phyloP scores from a whole-genome alignment of 805 yeast species.

The Clavispora asparagi region DNA sequence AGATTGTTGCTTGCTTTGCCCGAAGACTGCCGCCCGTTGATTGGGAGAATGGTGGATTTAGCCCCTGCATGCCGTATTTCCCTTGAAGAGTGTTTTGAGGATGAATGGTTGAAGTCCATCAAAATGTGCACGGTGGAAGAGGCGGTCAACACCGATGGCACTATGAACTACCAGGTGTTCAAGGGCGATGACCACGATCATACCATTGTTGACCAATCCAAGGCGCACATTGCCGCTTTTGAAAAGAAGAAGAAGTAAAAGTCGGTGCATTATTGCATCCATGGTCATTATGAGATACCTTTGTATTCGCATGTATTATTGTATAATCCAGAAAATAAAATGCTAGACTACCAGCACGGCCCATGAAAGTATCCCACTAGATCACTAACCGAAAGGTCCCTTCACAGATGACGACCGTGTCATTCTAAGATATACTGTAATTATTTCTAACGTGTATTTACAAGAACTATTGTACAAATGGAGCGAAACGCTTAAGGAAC shows the following conservation, averaged over 20 bases:
- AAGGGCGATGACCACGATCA: constrained; percentile 66
- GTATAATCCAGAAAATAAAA: neutral
- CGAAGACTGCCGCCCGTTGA: constrained; percentile 59
- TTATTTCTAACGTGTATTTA: constrained; percentile 6
- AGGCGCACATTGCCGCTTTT: constrained; percentile 91
- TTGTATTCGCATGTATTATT: neutral
- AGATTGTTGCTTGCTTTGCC: constrained; percentile 68
- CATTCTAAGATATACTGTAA: neutral
- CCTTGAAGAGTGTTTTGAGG: constrained; percentile 74
- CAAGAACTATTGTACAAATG: constrained; percentile 4
- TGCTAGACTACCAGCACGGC: neutral
- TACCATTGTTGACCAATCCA: constrained; percentile 85
- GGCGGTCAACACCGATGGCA: constrained; percentile 31
- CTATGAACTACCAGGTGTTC: constrained; percentile 31
- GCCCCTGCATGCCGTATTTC: constrained; percentile 83
- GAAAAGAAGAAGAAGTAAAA: constrained; percentile 66
- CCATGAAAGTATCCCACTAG: too few relatives aligned
- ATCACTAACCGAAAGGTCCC: neutral
- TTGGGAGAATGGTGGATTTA: constrained; percentile 72
- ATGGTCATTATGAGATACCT: neutral
- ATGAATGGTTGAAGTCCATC: constrained; percentile 60
- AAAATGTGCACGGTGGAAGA: constrained; percentile 65
- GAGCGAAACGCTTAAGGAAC: constrained; percentile 42
- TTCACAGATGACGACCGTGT: neutral
- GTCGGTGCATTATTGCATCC: neutral